A percentile compares a stretch with the other conserved stretches of the same genome.
Conservation (phyloP, 176 grass and related monocot genomes). For the Leersia perrieri region DNA sequence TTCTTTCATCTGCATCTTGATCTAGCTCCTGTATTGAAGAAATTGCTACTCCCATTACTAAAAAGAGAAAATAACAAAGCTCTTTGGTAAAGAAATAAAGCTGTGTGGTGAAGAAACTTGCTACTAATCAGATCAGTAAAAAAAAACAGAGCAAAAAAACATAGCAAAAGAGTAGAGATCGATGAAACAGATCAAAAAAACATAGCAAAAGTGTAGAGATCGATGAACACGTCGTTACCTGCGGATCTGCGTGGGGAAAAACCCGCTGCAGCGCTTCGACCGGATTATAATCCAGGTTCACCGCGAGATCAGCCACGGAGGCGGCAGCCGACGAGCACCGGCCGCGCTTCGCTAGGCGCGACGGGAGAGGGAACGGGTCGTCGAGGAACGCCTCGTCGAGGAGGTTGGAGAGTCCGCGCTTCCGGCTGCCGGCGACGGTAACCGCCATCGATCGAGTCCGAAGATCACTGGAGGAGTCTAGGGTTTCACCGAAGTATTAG, state of each 20-base stretch:
- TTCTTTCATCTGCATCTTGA: neutral
- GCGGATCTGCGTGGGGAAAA: constrained; percentile 34
- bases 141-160: neutral
- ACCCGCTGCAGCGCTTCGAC: constrained; percentile 36
- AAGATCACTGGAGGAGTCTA: neutral
- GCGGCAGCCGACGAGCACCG: constrained; percentile 11
- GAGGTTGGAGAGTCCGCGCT: constrained; percentile 18
- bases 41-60: neutral
- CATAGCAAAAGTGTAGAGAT: neutral
- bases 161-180: neutral
- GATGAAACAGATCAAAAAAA: neutral
- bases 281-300: constrained; percentile 36
- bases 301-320: constrained; percentile 8
- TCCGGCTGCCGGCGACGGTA: neutral
- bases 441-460: neutral
- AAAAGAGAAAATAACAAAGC: too few species aligned
- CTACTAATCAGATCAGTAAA: too few species aligned
- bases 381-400: neutral
- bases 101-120: too few species aligned
- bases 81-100: too few species aligned
- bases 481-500: neutral
- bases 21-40: neutral
- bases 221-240: neutral
- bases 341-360: constrained; percentile 26
- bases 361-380: neutral